Evolutionary conservation across 139 green algal genomes (phyloP), one percentile per base, ranked within the genome.

Genomic region (Eudorina sp.): DNA sequence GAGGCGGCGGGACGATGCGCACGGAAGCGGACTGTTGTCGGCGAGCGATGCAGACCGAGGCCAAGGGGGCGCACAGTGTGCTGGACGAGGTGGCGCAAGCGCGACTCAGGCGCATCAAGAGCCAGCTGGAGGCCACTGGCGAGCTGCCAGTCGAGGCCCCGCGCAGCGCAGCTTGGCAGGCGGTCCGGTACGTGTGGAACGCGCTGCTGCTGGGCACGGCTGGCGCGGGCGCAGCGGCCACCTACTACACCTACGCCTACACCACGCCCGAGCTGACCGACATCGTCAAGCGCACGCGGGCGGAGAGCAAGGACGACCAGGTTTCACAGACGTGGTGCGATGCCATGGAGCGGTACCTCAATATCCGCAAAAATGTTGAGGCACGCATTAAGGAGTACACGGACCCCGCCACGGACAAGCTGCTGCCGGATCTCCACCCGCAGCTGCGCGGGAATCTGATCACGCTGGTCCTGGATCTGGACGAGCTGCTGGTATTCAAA

Each of bases 401-500:
- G 7, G 95, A 98, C 80, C 97, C 97, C 16, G 94, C 95, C 6
- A 97, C 94, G 45, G 96, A 99, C 85, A 92, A 93, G 53, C 96
- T 99, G 53, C 94, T 99, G 66, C 98, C 98, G 0, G 97, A 99
- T 89, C 93, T 98, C 64, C 93, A 90, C 0, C 95, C 94, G 9
- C 85, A 94, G 38, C 86, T 93, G n/a, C 86, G 88, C n/a, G 90
- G 85, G 2, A 83, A 78, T 64, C 66, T 94, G 27, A 96, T 97
- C 80, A 99, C 98, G 21, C 93, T 99, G 31, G 98, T 99, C 38
- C 93, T 99, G 51, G 98, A 99, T 92, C 90, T 99, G 66, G 96
- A 99, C 77, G 96, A 98, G 43, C 89, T 97, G 70, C 94, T 99
- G 77, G 93, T 99, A 51, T 94, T 97, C 81, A 97, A 95, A 21